Evolutionary conservation across 1,139 yeast genomes (phyloP).

Genomic region (Pichia inconspicua): DNA sequence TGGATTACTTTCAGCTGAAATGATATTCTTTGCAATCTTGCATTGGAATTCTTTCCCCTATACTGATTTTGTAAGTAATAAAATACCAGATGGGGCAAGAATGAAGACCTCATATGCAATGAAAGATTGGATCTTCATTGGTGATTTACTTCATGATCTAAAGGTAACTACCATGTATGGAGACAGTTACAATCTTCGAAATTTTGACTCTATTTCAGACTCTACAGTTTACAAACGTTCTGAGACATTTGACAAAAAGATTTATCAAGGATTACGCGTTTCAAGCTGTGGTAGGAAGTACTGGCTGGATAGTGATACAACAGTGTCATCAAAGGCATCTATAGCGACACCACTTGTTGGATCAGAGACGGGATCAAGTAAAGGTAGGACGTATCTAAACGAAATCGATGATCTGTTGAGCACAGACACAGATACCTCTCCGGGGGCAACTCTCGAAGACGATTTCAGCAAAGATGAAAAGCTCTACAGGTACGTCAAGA

Average conservation of each 20-base stretch:
- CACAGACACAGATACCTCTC: background rate
- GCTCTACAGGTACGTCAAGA: constrained; percentile 35
- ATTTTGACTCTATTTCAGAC: constrained; percentile 73
- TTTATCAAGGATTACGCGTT: constrained; percentile 79
- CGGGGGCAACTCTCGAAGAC: background rate
- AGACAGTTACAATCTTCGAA: constrained; percentile 68
- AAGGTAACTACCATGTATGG: constrained; percentile 64
- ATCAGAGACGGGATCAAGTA: background rate
- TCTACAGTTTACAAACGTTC: constrained; percentile 21
- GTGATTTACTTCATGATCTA: constrained; percentile 74
- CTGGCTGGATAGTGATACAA: constrained; percentile 44
- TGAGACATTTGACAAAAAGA: constrained; percentile 33
- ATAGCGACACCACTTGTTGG: background rate
- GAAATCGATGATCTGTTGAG: background rate
- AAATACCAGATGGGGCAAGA: constrained; percentile 61
- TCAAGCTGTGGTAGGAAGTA: constrained; percentile 74
- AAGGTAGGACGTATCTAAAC: background rate
- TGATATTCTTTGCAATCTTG: constrained; percentile 77
- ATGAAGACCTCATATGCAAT: constrained; percentile 54
- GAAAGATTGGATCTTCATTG: constrained; percentile 67
- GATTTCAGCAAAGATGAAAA: constrained; percentile 36
- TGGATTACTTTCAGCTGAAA: constrained; percentile 72
- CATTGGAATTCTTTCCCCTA: constrained; percentile 85
- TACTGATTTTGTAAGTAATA: constrained; percentile 54
- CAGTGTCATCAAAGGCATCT: background rate